Evolutionary conservation across 2,329 filamentous ascomycete genomes (phyloP), one percentile per base, ranked within the genome.

Genomic region (Neoarthrinium moseri): DNA sequence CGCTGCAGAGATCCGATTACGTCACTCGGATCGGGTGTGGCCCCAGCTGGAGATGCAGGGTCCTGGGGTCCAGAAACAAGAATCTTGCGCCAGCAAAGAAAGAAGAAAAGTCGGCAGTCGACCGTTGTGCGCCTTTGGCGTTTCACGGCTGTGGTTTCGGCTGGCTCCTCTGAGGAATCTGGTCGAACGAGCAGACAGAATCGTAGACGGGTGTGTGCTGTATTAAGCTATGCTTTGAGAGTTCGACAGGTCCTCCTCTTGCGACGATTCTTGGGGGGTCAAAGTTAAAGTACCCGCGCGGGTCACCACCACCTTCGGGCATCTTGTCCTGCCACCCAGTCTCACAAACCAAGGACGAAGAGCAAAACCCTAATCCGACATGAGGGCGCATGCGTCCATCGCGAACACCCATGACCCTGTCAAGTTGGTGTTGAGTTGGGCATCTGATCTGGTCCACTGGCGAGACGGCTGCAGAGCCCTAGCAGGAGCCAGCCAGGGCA

Each of bases 381-480:
- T 39, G 37, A 26, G 30, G 22, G 29, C 24, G 27, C 23, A 24
- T 39, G 47, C 45, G 34, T 23, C 32, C 32, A 49, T 45, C 37
- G 33, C 47, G 26, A 45, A 39, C 26, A 41, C 21, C 43, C 41
- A 45, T 45, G 11, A 20, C 26, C 24, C 33, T 23, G 21, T 18
- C 22, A 40, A 22, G 12, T 17, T 30, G 29, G 18, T 38, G 47
- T 42, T 49, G 47, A 39, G 27, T 42, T 49, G 41, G 46, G 42
- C 46, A 39, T 17, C 11, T 10, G n/a, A 12, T 37, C 24, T 35
- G 6, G 39, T 46, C 46, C 37, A 43, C 30, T 26, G 11, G 32
- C 23, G 23, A 32, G 17, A 32, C 24, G 34, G 26, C 24, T 18
- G 15, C 33, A 35, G 15, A 23, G 35, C 23, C 21, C 32, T 8